These are phyloP conservation scores for Gossypium schwendimanii DNA, from an alignment of 441 rosid genomes.

Conservation along the genomic window DNA sequence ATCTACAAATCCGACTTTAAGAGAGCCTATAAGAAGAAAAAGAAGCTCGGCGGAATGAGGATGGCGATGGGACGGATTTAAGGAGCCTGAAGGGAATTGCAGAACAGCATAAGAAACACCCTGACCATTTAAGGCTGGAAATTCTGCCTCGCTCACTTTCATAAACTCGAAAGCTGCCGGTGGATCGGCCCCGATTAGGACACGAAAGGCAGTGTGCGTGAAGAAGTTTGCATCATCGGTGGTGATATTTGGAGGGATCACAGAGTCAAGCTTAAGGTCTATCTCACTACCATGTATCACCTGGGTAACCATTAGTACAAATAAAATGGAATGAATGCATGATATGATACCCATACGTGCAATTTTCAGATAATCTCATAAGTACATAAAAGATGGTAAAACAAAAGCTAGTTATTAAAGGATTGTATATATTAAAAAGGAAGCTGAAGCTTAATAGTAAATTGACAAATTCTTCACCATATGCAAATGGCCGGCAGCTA, in stretches of 20 bases:
- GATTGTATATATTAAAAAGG: no score
- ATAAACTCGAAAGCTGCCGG: background rate
- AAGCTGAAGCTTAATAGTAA: no score
- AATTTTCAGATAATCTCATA: background rate
- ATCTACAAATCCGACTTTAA: slow-evolving; percentile 2
- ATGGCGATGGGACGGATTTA: background rate
- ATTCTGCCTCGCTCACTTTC: background rate
- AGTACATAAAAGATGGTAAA: background rate
- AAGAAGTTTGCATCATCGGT: background rate
- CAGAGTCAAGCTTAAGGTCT: background rate
- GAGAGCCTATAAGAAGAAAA: slow-evolving; percentile 5
- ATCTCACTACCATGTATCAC: background rate
- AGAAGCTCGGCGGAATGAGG: background rate
- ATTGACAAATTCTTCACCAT: background rate
- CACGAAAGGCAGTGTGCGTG: background rate
- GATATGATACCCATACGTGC: background rate
- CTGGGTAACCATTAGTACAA: background rate
- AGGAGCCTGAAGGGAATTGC: slow-evolving; percentile 4
- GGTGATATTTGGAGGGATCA: background rate
- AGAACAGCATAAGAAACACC: background rate
- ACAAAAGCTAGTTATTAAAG: no score
- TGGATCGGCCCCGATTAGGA: background rate
- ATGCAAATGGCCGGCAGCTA: background rate
- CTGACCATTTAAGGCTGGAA: background rate
- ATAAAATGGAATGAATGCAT: background rate